Base-by-base conservation (phyloP, 257 asterid species). In the Penstemon barbatus region DNA sequence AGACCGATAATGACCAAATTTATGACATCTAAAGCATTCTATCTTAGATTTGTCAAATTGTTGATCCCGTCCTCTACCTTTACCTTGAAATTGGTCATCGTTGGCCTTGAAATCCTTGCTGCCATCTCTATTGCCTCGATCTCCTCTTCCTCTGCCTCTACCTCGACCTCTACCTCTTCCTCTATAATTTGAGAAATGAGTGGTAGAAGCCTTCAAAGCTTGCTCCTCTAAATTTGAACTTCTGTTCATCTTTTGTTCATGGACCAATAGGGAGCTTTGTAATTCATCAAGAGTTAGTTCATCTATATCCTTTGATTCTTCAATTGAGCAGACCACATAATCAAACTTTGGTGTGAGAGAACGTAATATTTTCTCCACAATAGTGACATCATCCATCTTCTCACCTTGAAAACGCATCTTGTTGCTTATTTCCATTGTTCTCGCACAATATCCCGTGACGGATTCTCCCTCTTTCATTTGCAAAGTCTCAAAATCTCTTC, bases 21-120 rank as follows among this genome's bases (percentile, higher is more conserved):
- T 64, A 3, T 61, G 71, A 61, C 71, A 77, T 19, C 69, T 9
- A 3, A 15, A 67, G 10, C 78, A 77, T 9, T 77, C 48, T 7
- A 67, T 11, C 0, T 69, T 41, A 0, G 72, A 59, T 56, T 68
- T 64, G 68, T 48, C 44, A 2, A 10, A 36, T 43, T n/a, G 55
- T 15, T 1, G 58, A 54, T 40, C 60, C 0, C 39, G 45, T 42
- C 63, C 72, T 44, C 57, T 52, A 37, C 51, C 63, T n/a, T 19
- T 71, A 13, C 56, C 65, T 25, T 33, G 65, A 54, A 36, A 15
- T 51, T 57, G 41, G 33, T 25, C 33, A 2, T 52, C 57, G 39
- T 13, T 63, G 0, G 51, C 41, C 40, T 50, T 13, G 4, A 15
- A 8, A 0, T 59, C 43, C 7, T 60, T 2, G 2, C 13, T 2